Conservation (phyloP, 1,284 basidiomycete genomes). For the Cutaneotrichosporon arboriforme region DNA sequence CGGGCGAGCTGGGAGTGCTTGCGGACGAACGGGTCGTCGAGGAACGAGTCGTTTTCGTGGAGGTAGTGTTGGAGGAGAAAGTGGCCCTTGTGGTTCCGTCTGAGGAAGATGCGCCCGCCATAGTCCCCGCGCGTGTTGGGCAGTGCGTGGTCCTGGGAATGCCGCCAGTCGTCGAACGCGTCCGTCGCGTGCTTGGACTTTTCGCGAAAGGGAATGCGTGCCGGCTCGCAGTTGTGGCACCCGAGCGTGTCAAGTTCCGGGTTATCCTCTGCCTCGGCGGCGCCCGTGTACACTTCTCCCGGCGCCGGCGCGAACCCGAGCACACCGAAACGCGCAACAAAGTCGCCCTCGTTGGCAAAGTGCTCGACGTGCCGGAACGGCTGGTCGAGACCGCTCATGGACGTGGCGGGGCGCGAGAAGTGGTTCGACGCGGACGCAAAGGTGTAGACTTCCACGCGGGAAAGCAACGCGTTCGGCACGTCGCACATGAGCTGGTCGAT, state of each 20-base stretch:
- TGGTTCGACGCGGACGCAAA: constrained; percentile 40
- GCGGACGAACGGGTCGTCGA: constrained; percentile 24
- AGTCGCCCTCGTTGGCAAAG: constrained; percentile 35
- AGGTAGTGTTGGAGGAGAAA: constrained; percentile 31
- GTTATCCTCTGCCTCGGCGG: background rate
- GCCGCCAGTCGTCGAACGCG: background rate
- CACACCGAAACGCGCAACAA: constrained; percentile 30
- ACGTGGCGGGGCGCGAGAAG: constrained; percentile 21
- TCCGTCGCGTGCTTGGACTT: background rate
- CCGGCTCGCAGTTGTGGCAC: background rate
- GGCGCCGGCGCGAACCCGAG: constrained; percentile 4
- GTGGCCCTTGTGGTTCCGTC: constrained; percentile 25
- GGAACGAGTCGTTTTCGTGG: constrained; percentile 20
- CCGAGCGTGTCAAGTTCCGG: background rate
- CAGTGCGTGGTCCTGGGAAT: background rate
- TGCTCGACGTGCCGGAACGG: constrained; percentile 31
- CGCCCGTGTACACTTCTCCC: background rate
- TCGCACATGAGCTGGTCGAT: constrained; percentile 6
- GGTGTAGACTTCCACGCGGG: constrained; percentile 39
- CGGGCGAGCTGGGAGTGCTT: constrained; percentile 19
- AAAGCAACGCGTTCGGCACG: constrained; percentile 25
- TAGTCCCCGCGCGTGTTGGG: constrained; percentile 23
- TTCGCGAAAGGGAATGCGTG: background rate
- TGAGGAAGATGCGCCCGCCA: constrained; percentile 31
- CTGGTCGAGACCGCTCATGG: constrained; percentile 1